Base-by-base conservation (phyloP, 768 basidiomycete genomes). In the Mycena sanguinolenta region DNA sequence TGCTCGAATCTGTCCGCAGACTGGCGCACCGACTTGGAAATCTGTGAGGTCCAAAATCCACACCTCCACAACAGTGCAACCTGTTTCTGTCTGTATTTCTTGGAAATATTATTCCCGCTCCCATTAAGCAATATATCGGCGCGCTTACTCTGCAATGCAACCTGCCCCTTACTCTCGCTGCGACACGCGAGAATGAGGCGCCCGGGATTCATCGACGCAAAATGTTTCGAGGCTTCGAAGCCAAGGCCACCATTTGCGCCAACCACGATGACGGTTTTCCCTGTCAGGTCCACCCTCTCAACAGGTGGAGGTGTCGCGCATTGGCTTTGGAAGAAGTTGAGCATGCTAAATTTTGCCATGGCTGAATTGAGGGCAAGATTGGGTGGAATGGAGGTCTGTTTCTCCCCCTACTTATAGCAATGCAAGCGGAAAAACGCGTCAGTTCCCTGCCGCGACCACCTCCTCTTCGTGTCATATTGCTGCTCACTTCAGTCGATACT, bases 41-140 rank as follows among this genome's bases (percentile, higher is more conserved):
- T 72, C 75, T 23, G 73, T 67, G 57, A 84, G 60, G 44, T 84
- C 83, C 63, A 83, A 75, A 30, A 77, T 74, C 82, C 80, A 81
- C 8, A 76, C 44, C n/a, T 79, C 74, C 21, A 67, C 63, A 23
- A 42, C 62, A 13, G 58, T 67, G 27, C 67, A 73, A 6, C 64
- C 68, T 1, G 68, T 74, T 46, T 69, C 61, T 25, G 36, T 49
- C 42, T 60, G n/a, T 16, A 73, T 21, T 32, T 60, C 72, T 46
- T 46, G 69, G 39, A 8, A 14, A 9, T 10, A 46, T 25, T 25
- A 10, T 3, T 49, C 5, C 10, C 17, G 13, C 17, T 21, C 7
- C 21, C 6, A 59, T 12, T n/a, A 27, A 50, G 4, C 7, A 50
- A 13, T 27, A 21, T 12, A 53, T 42, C 12, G 30, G 4, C 1